Conservation (phyloP, 2,329 filamentous ascomycete species). For the Thelonectria olida region DNA sequence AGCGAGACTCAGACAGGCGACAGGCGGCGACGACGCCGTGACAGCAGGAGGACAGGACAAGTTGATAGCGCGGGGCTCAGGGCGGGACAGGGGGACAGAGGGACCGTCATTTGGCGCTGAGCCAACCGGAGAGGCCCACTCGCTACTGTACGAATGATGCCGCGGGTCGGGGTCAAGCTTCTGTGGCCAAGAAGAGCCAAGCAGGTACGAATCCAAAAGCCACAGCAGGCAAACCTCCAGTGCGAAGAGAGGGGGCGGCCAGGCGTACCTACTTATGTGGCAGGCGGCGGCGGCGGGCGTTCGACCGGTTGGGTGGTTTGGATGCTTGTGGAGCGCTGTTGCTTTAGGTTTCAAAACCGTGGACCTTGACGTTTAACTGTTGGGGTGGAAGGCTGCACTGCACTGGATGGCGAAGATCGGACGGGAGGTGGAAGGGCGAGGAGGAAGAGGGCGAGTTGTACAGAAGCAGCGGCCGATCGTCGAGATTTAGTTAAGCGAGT, state of each 20-base stretch:
- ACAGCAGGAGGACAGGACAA: constrained; percentile 37
- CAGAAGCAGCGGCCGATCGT: background rate
- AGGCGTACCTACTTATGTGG: background rate
- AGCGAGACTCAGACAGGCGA: constrained; percentile 28
- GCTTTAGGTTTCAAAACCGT: constrained; percentile 12
- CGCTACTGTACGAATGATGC: constrained; percentile 27
- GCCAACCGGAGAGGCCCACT: constrained; percentile 42
- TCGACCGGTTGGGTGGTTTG: constrained; percentile 10
- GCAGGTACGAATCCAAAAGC: background rate
- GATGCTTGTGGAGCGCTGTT: constrained; percentile 13
- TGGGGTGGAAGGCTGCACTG: background rate
- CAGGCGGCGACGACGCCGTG: constrained; percentile 32
- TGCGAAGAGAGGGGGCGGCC: constrained; percentile 4
- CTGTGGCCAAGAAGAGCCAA: background rate
- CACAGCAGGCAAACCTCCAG: background rate
- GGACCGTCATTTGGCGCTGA: constrained; percentile 44
- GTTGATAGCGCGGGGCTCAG: constrained; percentile 43
- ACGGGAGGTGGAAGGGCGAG: background rate
- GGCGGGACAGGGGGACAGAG: constrained; percentile 42
- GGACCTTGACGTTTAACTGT: constrained; percentile 1
- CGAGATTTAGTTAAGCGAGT: background rate
- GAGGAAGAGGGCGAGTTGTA: background rate
- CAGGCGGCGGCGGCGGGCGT: constrained; percentile 1
- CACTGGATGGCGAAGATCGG: background rate
- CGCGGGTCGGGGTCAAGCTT: background rate